Percentiles rank a stretch among this genome's conserved stretches.
Evolutionary conservation across 176 grass and related monocot genomes (phyloP).

Genomic region (Juncus inflexus): DNA sequence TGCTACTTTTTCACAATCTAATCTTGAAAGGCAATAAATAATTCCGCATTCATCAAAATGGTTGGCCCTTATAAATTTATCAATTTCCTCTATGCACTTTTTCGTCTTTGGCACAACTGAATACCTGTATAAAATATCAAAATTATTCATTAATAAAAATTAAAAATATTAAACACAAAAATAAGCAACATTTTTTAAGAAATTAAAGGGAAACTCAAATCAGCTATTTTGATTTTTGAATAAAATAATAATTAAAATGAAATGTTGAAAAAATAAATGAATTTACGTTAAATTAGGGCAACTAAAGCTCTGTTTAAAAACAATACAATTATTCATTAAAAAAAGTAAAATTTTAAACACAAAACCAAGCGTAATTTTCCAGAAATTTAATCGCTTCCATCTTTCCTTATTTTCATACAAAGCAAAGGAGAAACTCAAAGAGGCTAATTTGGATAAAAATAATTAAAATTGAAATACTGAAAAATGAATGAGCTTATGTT

Average conservation of each 20-base stretch:
- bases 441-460: constrained; percentile 17
- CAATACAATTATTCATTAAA: constrained; percentile 55
- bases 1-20: constrained; percentile 98
- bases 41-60: constrained; percentile 85
- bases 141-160: too few relatives aligned
- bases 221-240: too few relatives aligned
- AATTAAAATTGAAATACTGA: constrained; percentile 5
- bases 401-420: too few relatives aligned
- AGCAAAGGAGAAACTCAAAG: too few relatives aligned
- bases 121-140: constrained; percentile 39
- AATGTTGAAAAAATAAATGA: too few relatives aligned
- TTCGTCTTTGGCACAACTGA: constrained; percentile 70
- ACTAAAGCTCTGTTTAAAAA: constrained; percentile 95
- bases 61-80: constrained; percentile 58
- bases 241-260: too few relatives aligned
- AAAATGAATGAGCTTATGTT: constrained; percentile 37
- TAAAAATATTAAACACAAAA: too few relatives aligned
- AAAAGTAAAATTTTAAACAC: too few relatives aligned
- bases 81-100: constrained; percentile 82
- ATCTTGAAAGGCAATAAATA: constrained; percentile 88
- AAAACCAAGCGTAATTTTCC: too few relatives aligned
- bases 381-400: too few relatives aligned
- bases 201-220: too few relatives aligned
- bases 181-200: too few relatives aligned
- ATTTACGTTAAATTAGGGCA: constrained; percentile 61